Evolutionary conservation across 257 asterid species (phyloP), one percentile per base, ranked within the genome.

Genomic region (Nicotiana tabacum): DNA sequence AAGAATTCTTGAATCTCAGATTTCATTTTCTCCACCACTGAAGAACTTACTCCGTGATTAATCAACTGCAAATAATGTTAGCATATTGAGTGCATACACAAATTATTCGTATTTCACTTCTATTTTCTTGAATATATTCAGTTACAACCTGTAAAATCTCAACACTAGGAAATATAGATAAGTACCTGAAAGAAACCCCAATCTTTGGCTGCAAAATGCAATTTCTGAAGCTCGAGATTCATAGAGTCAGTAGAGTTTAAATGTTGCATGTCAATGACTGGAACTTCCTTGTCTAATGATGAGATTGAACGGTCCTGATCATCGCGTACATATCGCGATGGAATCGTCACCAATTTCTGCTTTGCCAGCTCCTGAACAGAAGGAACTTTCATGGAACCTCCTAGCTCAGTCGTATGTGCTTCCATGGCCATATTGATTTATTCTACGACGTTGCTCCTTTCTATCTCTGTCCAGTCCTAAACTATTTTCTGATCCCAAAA

Each of bases 101-200:
- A 6, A 37, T 6, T 37, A 37, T 6, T 37, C 46, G 8, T 6
- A 37, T 37, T 4, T 33, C 37, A 33, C 37, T 33, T 4, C 37
- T 4, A 33, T 33, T 33, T 33, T 33, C 37, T 33, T 37, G 9
- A 37, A 37, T 37, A 6, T 37, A 37, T 37, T 37, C 46, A 6
- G 46, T 37, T 37, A 0, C 46, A 37, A 37, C 46, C 46, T 37
- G 46, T 37, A 37, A 0, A 37, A 37, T 37, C 46, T 37, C 43
- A 37, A 37, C 9, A 5, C 8, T 6, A 5, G 48, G 48, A 39
- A 57, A 5, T 57, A 57, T 57, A 2, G n/a, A 6, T 1, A 12
- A 10, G 30, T 86, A 91, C 95, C 90, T 91, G 93, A 78, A 91
- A 90, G 81, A 90, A 88, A 9, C 94, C 96, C 94, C 93, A 92